Base-by-base conservation (phyloP, 257 asterid genomes). In the Cinchona pubescens region DNA sequence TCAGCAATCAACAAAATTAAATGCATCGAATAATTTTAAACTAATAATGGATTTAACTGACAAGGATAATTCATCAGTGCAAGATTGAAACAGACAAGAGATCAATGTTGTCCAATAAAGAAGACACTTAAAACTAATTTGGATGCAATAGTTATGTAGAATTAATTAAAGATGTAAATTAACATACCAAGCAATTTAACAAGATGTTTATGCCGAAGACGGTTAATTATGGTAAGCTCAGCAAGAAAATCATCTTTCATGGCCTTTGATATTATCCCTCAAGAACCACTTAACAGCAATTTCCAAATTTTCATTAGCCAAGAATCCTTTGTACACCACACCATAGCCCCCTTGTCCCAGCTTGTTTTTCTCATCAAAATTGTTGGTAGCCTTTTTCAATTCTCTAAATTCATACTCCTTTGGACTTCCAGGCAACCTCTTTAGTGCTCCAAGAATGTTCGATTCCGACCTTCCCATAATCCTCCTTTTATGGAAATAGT, bases 261-360 rank as follows among this genome's bases (percentile, higher is more conserved):
- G 89, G 1, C 98, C 96, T 81, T 94, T 72, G 58, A 90, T 79
- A 25, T 84, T 94, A 60, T 88, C 98, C 81, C 96, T 90, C 43
- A 92, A 82, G 64, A 94, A 89, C 69, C 92, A 80, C 83, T 94
- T 94, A 19, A 94, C 97, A 0, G 99, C 99, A 71, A 90, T 87
- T 75, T 92, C 96, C 79, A 63, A 30, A 38, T 85, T 80, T 75
- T 89, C 97, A 60, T 78, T 86, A 5, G 65, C 87, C 82, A 94
- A 38, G 34, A 79, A 7, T 10, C 99, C 99, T 75, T 55, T 84
- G 60, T 86, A 90, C 2, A 94, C 98, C 79, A 86, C 95, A 7
- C 98, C 98, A 72, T 72, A 94, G 0, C 98, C 98, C 0, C 98
- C 98, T 73, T 89, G 87, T 3, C 98, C 98, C 1, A 94, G 91